These are phyloP conservation scores for Pythium folliculosum DNA, from an alignment of 352 stramenopile species.

Conservation along the genomic window DNA sequence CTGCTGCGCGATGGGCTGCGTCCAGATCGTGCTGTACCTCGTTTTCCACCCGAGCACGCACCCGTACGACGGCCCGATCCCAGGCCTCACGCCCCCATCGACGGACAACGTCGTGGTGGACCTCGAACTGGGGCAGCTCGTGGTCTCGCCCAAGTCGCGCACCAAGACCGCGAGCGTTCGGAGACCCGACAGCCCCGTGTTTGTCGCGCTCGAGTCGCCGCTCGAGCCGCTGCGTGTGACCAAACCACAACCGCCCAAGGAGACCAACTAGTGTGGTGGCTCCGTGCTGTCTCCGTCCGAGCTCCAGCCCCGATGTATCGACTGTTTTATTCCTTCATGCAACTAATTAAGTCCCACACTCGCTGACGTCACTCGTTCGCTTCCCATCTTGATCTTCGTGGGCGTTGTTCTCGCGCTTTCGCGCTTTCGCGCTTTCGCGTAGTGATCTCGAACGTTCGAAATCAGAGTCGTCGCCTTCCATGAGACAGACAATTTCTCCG, in stretches of 20 bases:
- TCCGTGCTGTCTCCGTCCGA: too few relatives aligned
- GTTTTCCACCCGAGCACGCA: slow-evolving; percentile 42
- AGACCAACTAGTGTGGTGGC: not conserved
- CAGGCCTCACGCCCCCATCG: not conserved
- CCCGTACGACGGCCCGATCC: slow-evolving; percentile 17
- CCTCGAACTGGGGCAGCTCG: slow-evolving; percentile 5
- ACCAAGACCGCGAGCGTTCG: not conserved
- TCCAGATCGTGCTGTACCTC: slow-evolving; percentile 43
- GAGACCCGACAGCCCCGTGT: slow-evolving; percentile 2
- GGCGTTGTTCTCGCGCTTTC: too few relatives aligned
- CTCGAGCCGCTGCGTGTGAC: not conserved
- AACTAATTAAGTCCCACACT: too few relatives aligned
- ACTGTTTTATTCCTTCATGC: too few relatives aligned
- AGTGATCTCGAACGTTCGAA: not conserved
- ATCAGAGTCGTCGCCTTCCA: not conserved
- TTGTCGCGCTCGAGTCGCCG: slow-evolving; percentile 2
- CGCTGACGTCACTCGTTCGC: too few relatives aligned
- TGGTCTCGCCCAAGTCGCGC: not conserved
- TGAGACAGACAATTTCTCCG: not conserved
- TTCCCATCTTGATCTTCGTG: too few relatives aligned
- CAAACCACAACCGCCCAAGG: not conserved
- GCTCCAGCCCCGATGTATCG: too few relatives aligned
- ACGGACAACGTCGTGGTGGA: not conserved
- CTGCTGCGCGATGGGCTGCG: slow-evolving; percentile 37
- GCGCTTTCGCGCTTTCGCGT: too few relatives aligned